Conservation (phyloP, 306 rosid species). For the Dryas octopetala region DNA sequence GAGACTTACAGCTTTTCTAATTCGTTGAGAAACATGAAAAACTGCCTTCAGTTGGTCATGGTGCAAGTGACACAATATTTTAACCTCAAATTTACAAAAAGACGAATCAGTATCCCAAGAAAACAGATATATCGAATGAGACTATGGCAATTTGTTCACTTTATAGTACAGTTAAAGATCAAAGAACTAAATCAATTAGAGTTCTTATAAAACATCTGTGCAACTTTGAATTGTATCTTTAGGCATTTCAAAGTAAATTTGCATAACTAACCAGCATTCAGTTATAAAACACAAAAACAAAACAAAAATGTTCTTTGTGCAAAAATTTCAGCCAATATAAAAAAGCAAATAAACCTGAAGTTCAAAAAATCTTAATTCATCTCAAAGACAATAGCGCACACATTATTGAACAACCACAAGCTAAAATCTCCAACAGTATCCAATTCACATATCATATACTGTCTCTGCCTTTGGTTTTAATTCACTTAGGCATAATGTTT, state of each 20-base stretch:
- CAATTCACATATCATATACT: background rate
- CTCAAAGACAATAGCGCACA: background rate
- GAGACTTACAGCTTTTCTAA: slow-evolving; percentile 82
- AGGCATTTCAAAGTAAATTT: background rate
- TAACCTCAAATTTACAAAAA: slow-evolving; percentile 55
- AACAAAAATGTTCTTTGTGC: background rate
- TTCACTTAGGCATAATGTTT: background rate
- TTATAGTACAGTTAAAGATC: background rate
- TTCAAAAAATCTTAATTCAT: background rate
- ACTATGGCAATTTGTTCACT: background rate
- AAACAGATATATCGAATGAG: slow-evolving; percentile 5
- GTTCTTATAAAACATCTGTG: background rate
- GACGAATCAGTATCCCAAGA: slow-evolving; percentile 23
- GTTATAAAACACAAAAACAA: background rate
- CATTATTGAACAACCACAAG: background rate
- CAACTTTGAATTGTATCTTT: background rate
- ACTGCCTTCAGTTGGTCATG: slow-evolving; percentile 92
- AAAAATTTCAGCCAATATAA: background rate
- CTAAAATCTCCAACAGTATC: background rate
- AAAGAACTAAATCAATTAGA: background rate
- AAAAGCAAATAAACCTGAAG: background rate
- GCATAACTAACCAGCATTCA: background rate
- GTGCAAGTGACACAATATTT: slow-evolving; percentile 79
- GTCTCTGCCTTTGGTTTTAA: too few relatives aligned
- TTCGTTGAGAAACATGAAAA: slow-evolving; percentile 80